phyloP scores from a whole-genome alignment of 2,329 filamentous ascomycete species.

The Alternaria rosae region DNA sequence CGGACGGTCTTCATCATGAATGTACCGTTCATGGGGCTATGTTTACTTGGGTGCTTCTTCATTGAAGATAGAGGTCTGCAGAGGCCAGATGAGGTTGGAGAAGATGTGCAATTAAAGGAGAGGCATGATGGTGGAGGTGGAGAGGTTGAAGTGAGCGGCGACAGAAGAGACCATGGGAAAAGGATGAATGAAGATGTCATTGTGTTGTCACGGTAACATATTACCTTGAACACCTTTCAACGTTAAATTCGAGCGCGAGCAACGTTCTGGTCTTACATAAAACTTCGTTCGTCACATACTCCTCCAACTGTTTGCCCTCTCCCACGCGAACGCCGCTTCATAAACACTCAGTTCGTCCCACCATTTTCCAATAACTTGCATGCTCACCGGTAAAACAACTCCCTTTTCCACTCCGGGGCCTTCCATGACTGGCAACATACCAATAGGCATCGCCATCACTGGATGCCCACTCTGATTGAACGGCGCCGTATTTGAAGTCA shows the following conservation, averaged over 20 bases:
- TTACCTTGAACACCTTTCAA: neutral
- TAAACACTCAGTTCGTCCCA: conserved; percentile 61
- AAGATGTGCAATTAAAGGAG: neutral
- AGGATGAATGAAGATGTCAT: neutral
- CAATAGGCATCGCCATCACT: conserved; percentile 61
- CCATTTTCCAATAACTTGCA: conserved; percentile 63
- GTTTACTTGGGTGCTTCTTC: conserved; percentile 60
- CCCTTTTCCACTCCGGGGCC: conserved; percentile 37
- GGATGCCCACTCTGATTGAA: conserved; percentile 67
- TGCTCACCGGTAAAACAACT: conserved; percentile 58
- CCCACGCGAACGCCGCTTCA: conserved; percentile 57
- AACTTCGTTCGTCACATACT: conserved; percentile 17
- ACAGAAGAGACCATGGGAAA: neutral
- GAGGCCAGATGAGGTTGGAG: conserved; percentile 27
- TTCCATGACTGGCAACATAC: conserved; percentile 54
- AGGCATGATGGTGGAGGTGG: neutral
- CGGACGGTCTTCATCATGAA: conserved; percentile 65
- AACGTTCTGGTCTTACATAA: neutral
- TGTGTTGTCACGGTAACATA: neutral
- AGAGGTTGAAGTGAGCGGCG: neutral
- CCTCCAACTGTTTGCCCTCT: conserved; percentile 57
- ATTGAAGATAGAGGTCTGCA: conserved; percentile 59
- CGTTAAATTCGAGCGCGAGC: neutral
- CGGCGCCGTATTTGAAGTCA: conserved; percentile 64
- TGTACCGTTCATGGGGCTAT: conserved; percentile 61